A percentile compares a stretch with the other conserved stretches of the same genome.
These are phyloP conservation scores for Diplocarpon rosae DNA, from an alignment of 2,329 filamentous ascomycete genomes.

Conservation along the genomic window DNA sequence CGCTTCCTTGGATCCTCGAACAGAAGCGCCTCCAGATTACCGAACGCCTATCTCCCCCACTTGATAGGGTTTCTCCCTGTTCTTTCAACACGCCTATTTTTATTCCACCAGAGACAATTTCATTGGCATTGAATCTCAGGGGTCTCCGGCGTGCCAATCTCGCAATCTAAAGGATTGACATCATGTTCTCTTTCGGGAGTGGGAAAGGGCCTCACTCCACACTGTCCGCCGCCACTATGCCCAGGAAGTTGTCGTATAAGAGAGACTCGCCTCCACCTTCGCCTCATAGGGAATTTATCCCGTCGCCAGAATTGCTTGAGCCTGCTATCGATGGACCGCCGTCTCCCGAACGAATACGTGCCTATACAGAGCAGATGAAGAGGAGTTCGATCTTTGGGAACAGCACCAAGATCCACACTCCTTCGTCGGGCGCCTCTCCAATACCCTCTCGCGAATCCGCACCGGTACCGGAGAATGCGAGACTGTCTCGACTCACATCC, in stretches of 20 bases:
- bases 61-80: slow-evolving; percentile 11
- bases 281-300: slow-evolving; percentile 5
- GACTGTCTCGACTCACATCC: slow-evolving; percentile 45
- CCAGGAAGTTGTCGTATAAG: slow-evolving; percentile 10
- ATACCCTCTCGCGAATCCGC: slow-evolving; percentile 34
- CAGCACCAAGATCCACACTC: slow-evolving; percentile 34
- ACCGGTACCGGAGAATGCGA: slow-evolving; percentile 24
- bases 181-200: slow-evolving; percentile 17
- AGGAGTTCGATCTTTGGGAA: slow-evolving; percentile 38
- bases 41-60: slow-evolving; percentile 9
- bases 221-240: slow-evolving; percentile 5
- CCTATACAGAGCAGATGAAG: slow-evolving; percentile 48
- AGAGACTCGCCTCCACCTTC: slow-evolving; percentile 9
- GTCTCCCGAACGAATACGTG: slow-evolving; percentile 47
- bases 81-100: slow-evolving; percentile 1
- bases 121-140: neutral
- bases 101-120: neutral
- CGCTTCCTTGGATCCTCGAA: slow-evolving; percentile 10
- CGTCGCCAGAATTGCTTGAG: slow-evolving; percentile 37
- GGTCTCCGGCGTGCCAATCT: slow-evolving; percentile 9
- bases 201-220: slow-evolving; percentile 12
- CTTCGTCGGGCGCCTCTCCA: slow-evolving; percentile 46
- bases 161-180: slow-evolving; percentile 20
- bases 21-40: slow-evolving; percentile 4
- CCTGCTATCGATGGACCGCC: slow-evolving; percentile 50